phyloP scores from a whole-genome alignment of 192 early-diverging fungal genomes.

The Geosiphon pyriformis region DNA sequence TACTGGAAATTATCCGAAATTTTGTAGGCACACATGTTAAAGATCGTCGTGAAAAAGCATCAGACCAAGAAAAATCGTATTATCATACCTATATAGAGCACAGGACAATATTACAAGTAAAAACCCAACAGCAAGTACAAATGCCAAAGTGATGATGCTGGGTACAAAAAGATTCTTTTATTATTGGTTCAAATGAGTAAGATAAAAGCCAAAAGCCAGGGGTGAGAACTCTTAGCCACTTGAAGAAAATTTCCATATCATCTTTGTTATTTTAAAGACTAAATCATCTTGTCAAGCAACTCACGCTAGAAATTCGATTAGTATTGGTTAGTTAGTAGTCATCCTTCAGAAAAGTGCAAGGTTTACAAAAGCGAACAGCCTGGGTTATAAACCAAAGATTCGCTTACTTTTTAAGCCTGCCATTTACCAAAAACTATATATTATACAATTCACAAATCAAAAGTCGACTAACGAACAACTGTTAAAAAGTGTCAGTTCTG shows the following conservation, averaged over 20 bases:
- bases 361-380: not conserved
- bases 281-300: not conserved
- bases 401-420: slow-evolving; percentile 23
- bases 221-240: too few species aligned
- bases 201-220: not conserved
- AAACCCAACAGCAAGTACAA: slow-evolving; percentile 87
- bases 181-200: not conserved
- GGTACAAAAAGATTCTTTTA: not conserved
- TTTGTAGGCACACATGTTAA: too few species aligned
- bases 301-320: slow-evolving; percentile 13
- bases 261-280: not conserved
- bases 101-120: slow-evolving; percentile 93
- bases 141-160: slow-evolving; percentile 81
- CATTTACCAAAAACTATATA: slow-evolving; percentile 2
- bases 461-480: too few species aligned
- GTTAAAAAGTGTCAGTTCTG: too few species aligned
- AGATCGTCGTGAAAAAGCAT: not conserved
- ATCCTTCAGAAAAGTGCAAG: not conserved
- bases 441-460: too few species aligned
- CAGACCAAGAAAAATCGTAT: not conserved
- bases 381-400: not conserved
- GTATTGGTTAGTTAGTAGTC: not conserved
- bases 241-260: not conserved
- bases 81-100: slow-evolving; percentile 76
- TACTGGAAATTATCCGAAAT: slow-evolving; percentile 59